Conservation (phyloP, 495 filamentous ascomycete genomes). For the Podospora pseudocomata region DNA sequence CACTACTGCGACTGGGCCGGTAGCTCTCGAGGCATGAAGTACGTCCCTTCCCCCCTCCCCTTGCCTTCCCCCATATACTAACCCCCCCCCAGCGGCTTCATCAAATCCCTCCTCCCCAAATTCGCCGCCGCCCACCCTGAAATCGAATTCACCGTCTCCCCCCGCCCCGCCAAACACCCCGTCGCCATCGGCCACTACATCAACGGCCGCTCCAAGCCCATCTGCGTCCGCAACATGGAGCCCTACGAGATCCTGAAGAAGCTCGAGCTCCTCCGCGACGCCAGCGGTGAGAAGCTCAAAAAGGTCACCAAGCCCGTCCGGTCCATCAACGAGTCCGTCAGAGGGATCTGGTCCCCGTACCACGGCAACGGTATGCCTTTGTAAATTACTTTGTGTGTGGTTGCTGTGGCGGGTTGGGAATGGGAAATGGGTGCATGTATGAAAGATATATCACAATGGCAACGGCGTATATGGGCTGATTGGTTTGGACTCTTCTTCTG, state of each 20-base stretch:
- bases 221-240: conserved; percentile 86
- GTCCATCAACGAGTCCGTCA: conserved; percentile 85
- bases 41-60: conserved; percentile 26
- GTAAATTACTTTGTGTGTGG: conserved; percentile 22
- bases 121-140: conserved; percentile 82
- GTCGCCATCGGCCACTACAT: conserved; percentile 82
- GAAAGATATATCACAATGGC: not conserved
- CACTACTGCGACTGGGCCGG: conserved; percentile 96
- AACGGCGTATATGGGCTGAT: not conserved
- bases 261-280: conserved; percentile 71
- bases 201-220: conserved; percentile 79
- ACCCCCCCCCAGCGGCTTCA: conserved; percentile 59
- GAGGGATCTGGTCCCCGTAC: conserved; percentile 92
- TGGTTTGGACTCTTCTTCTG: not conserved
- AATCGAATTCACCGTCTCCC: conserved; percentile 86
- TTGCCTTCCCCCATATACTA: not conserved
- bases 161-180: conserved; percentile 81
- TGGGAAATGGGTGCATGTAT: not conserved
- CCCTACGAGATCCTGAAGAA: conserved; percentile 78
- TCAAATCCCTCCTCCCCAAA: conserved; percentile 65
- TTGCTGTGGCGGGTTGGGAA: not conserved
- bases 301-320: conserved; percentile 74
- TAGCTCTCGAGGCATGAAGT: conserved; percentile 94
- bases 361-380: conserved; percentile 60
- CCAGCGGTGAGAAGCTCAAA: conserved; percentile 80